Evolutionary conservation across 805 yeast genomes (phyloP).

Genomic region (Saccharomyces eubayanus): DNA sequence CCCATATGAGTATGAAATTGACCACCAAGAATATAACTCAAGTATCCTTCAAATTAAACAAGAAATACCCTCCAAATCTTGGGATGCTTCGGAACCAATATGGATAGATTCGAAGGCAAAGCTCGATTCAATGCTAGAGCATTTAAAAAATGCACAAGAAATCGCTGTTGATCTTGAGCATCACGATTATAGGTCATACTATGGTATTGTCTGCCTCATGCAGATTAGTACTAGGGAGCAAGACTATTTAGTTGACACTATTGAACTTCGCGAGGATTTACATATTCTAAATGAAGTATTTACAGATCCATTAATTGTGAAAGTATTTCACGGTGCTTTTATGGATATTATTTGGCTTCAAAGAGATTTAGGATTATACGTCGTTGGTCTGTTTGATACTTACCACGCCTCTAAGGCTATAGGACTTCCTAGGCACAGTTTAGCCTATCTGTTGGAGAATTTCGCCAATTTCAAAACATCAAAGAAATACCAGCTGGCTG

Average conservation of each 20-base stretch:
- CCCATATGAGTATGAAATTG: conserved; percentile 75
- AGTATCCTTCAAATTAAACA: conserved; percentile 38
- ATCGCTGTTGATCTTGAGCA: conserved; percentile 95
- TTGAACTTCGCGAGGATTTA: conserved; percentile 67
- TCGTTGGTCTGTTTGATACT: conserved; percentile 88
- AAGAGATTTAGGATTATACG: conserved; percentile 83
- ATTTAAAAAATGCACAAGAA: conserved; percentile 44
- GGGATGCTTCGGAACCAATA: conserved; percentile 55
- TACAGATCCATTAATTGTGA: conserved; percentile 70
- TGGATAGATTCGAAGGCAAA: conserved; percentile 62
- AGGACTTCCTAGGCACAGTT: conserved; percentile 73
- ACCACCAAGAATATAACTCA: conserved; percentile 58
- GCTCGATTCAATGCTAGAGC: conserved; percentile 46
- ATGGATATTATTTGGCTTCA: conserved; percentile 98
- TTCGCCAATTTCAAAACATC: conserved; percentile 81
- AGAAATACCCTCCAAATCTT: conserved; percentile 49
- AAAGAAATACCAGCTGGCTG: conserved; percentile 91
- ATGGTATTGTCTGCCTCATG: conserved; percentile 87
- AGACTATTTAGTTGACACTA: conserved; percentile 84
- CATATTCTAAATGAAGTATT: conserved; percentile 61
- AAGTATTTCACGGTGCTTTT: conserved; percentile 92
- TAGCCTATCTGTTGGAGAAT: conserved; percentile 74
- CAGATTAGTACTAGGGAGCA: conserved; percentile 76
- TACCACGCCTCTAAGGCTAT: conserved; percentile 77
- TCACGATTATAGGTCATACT: conserved; percentile 83